Evolutionary conservation across 305 asterid species (phyloP), one percentile per base, ranked within the genome.

Genomic region (Coffea humblotiana): DNA sequence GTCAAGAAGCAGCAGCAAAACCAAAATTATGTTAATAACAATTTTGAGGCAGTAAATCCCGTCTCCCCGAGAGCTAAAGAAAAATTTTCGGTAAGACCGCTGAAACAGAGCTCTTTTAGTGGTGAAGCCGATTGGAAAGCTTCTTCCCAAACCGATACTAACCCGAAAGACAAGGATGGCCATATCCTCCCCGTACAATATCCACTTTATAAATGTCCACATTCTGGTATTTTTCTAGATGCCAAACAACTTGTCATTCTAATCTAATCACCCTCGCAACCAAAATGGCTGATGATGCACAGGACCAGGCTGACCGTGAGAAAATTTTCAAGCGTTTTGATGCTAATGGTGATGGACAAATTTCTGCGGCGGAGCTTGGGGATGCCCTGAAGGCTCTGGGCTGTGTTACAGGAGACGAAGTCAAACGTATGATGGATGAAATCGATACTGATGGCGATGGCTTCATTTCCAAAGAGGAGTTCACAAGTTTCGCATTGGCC

Each of bases 401-500:
- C 27, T 83, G 89, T 11, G 88, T 90, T 78, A 77, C 92, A 7
- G 70, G 83, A 0, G 97, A 90, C 0, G 98, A 93, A 82, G 82
- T 92, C 52, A 83, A 87, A 82, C 84, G 84, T 52, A 91, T 93
- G 95, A 93, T 93, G 97, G 86, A 75, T 16, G 97, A 93, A 84
- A 88, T 93, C 48, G 98, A 93, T 81, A 90, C 91, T 0, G 88
- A 93, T 77, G 90, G 90, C 7, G 93, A 91, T 58, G 96, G 97
- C 72, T 87, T 56, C 91, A 91, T 90, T 82, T 93, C 97, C 14
- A 85, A 79, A 16, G 73, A 90, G 5, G 97, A 93, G 71, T 93
- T 90, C 79, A 80, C 84, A 11, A 84, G 70, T 4, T 93, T 93
- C 67, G 91, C 95, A 9, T 60, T 78, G 21, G 96, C 94, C 29